Conservation (phyloP, 495 filamentous ascomycete genomes). For the Rhypophila decipiens region DNA sequence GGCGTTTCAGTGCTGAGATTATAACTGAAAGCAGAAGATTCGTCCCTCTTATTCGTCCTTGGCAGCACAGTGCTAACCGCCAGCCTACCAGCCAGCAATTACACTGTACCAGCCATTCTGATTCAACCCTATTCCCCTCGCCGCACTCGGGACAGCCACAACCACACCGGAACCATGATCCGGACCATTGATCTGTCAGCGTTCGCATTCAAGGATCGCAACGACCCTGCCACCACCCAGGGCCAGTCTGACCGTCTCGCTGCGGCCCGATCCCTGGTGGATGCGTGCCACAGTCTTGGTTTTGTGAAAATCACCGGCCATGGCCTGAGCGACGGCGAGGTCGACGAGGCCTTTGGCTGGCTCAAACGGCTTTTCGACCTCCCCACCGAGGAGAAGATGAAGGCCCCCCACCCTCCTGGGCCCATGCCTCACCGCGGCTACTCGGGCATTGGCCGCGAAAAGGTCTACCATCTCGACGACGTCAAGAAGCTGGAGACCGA, state of each 20-base stretch:
- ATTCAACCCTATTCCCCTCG: too few species aligned
- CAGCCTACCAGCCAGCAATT: too few species aligned
- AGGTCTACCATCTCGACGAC: slow-evolving; percentile 16
- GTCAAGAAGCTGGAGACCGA: slow-evolving; percentile 2
- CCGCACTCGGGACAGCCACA: too few species aligned
- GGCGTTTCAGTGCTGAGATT: too few species aligned
- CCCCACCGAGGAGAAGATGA: slow-evolving; percentile 20
- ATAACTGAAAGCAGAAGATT: too few species aligned
- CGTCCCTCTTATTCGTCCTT: too few species aligned
- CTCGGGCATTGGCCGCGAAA: slow-evolving; percentile 19
- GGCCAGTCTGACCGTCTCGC: background rate
- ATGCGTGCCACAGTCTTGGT: slow-evolving; percentile 26
- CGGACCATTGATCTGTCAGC: too few species aligned
- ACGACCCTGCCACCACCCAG: too few species aligned
- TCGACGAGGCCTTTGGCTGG: slow-evolving; percentile 48
- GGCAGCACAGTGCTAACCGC: too few species aligned
- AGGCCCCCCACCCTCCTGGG: slow-evolving; percentile 22
- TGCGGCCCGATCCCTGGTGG: background rate
- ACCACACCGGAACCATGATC: too few species aligned
- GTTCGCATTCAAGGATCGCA: too few species aligned
- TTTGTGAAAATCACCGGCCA: slow-evolving; percentile 54
- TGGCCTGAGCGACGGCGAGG: slow-evolving; percentile 33
- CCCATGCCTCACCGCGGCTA: slow-evolving; percentile 22
- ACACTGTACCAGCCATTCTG: too few species aligned
- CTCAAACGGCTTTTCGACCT: slow-evolving; percentile 31